Conservation (phyloP, 169 alveolate species). For the Blepharisma undulans region DNA sequence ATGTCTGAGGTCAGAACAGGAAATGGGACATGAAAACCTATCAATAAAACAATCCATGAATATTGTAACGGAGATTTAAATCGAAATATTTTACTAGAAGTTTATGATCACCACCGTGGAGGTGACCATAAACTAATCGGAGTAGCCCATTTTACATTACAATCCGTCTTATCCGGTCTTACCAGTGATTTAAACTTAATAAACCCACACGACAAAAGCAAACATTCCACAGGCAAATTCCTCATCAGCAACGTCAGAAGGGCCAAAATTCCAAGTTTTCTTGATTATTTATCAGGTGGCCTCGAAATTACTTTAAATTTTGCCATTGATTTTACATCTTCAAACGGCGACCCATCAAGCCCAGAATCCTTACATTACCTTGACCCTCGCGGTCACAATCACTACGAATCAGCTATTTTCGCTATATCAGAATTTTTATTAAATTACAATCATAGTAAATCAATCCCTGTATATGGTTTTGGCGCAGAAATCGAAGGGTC, state of each 20-base stretch:
- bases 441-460: conserved; percentile 76
- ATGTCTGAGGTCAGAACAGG: background rate
- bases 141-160: background rate
- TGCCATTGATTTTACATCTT: conserved; percentile 83
- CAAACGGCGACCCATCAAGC: conserved; percentile 64
- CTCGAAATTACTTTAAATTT: conserved; percentile 65
- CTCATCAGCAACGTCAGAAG: background rate
- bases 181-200: background rate
- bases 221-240: background rate
- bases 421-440: conserved; percentile 70
- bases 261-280: conserved; percentile 61
- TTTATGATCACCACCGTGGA: conserved; percentile 3
- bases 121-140: conserved; percentile 28
- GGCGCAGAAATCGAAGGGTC: conserved; percentile 60
- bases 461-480: conserved; percentile 84
- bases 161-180: background rate
- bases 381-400: conserved; percentile 52
- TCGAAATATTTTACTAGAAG: background rate
- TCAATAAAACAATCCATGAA: background rate
- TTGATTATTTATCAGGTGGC: conserved; percentile 76
- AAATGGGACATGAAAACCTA: background rate
- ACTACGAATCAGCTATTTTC: conserved; percentile 72
- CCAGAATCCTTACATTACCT: conserved; percentile 68
- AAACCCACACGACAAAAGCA: background rate
- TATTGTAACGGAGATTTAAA: conserved; percentile 1